These are phyloP conservation scores for Nitzschia putrida DNA, from an alignment of 108 stramenopile species.

Conservation along the genomic window DNA sequence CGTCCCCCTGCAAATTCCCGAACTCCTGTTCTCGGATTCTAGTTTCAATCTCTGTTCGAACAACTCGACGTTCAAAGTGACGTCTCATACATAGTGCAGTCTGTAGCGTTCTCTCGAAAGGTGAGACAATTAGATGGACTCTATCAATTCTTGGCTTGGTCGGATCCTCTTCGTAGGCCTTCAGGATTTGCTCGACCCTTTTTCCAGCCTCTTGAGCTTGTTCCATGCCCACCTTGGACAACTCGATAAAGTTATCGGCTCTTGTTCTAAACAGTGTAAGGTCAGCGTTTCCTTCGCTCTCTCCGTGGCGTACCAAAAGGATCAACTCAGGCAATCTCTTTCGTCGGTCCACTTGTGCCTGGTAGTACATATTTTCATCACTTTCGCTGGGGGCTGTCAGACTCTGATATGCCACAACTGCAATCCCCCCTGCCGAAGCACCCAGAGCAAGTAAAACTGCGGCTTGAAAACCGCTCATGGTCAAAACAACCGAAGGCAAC, in stretches of 20 bases:
- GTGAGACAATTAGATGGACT: conserved; percentile 51
- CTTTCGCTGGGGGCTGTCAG: too few relatives aligned
- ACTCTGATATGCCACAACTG: background rate
- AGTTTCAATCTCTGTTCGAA: conserved; percentile 35
- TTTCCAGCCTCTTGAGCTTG: conserved; percentile 65
- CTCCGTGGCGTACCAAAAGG: conserved; percentile 46
- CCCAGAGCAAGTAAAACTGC: conserved; percentile 1
- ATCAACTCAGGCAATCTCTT: conserved; percentile 31
- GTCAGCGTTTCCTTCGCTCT: conserved; percentile 45
- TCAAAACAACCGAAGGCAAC: too few relatives aligned
- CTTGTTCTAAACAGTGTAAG: conserved; percentile 27
- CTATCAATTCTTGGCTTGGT: background rate
- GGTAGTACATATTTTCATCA: background rate
- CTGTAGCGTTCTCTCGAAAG: conserved; percentile 56
- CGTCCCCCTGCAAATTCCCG: conserved; percentile 47
- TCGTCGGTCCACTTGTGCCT: conserved; percentile 14
- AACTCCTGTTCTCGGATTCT: conserved; percentile 53
- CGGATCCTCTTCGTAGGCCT: conserved; percentile 7
- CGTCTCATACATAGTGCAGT: conserved; percentile 33
- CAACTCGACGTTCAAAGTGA: conserved; percentile 30
- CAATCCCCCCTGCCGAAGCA: conserved; percentile 2
- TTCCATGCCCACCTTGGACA: conserved; percentile 49
- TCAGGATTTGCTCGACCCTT: conserved; percentile 41
- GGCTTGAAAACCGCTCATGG: too few relatives aligned
- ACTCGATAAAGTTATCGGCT: conserved; percentile 43